A percentile compares a stretch with the other conserved stretches of the same genome.
These are phyloP conservation scores for Asterochloris erici DNA, from an alignment of 139 green algal genomes.

Conservation along the genomic window DNA sequence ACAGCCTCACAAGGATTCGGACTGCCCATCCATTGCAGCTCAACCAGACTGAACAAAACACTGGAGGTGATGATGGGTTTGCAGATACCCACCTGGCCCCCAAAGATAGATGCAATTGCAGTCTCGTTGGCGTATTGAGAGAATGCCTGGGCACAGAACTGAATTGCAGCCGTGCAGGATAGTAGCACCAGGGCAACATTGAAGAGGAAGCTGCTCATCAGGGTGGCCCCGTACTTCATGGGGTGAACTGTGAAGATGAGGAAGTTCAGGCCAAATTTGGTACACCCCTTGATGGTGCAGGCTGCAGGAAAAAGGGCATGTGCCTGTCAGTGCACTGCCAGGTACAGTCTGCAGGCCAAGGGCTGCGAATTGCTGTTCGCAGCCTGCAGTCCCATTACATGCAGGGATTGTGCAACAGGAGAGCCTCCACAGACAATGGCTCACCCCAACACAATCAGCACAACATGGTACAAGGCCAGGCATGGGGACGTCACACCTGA, in stretches of 20 bases:
- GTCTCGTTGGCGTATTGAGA: slow-evolving; percentile 81
- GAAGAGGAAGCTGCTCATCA: slow-evolving; percentile 96
- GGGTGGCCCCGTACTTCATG: slow-evolving; percentile 74
- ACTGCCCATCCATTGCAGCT: too few species aligned
- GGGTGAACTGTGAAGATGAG: slow-evolving; percentile 87
- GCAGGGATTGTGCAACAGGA: too few species aligned
- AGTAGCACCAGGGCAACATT: slow-evolving; percentile 92
- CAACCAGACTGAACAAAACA: too few species aligned
- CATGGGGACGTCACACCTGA: too few species aligned
- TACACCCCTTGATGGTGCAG: slow-evolving; percentile 85
- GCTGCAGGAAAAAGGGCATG: slow-evolving; percentile 27
- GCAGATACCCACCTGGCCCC: slow-evolving; percentile 48
- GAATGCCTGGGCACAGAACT: slow-evolving; percentile 90
- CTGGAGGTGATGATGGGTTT: neutral
- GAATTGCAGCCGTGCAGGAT: slow-evolving; percentile 80
- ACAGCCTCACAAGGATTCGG: too few species aligned
- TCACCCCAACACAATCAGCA: too few species aligned
- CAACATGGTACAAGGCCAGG: too few species aligned
- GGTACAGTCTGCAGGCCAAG: too few species aligned
- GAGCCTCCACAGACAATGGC: too few species aligned
- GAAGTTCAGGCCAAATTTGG: slow-evolving; percentile 89
- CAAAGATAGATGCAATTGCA: slow-evolving; percentile 83
- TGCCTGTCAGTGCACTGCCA: too few species aligned
- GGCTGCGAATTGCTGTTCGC: too few species aligned
- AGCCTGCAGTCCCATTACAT: neutral